A percentile compares a stretch with the other conserved stretches of the same genome.
Conservation (phyloP, 768 basidiomycete genomes). For the Auricularia heimuer region DNA sequence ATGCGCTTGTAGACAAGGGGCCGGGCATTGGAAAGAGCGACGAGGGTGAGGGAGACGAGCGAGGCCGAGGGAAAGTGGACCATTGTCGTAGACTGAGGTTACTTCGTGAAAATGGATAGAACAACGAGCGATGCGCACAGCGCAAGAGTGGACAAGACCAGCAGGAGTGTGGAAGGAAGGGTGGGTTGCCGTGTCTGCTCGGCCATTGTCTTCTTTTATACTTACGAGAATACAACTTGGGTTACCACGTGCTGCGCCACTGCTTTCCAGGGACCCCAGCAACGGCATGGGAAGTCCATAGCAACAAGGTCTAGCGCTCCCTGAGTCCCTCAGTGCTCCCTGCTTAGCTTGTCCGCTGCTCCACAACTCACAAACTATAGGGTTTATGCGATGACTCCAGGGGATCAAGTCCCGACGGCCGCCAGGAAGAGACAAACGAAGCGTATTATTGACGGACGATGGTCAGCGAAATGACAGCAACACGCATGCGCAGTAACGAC, state of each 20-base stretch:
- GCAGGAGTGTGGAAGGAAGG: background rate
- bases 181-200: background rate
- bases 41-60: background rate
- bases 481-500: too few species aligned
- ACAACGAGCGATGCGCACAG: background rate
- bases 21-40: background rate
- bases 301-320: too few species aligned
- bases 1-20: slow-evolving; percentile 30
- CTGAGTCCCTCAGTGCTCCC: too few species aligned
- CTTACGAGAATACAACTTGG: background rate
- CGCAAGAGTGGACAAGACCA: background rate
- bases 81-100: background rate
- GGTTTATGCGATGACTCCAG: too few species aligned
- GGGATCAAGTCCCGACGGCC: too few species aligned
- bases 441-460: too few species aligned
- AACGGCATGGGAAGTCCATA: background rate
- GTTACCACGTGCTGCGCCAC: background rate
- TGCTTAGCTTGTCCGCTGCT: too few species aligned
- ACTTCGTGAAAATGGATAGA: background rate
- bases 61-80: background rate
- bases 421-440: too few species aligned
- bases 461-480: too few species aligned
- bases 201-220: background rate
- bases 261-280: background rate
- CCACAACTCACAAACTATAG: too few species aligned